Base-by-base conservation (phyloP, 2,329 filamentous ascomycete genomes). In the Trichoderma breve region DNA sequence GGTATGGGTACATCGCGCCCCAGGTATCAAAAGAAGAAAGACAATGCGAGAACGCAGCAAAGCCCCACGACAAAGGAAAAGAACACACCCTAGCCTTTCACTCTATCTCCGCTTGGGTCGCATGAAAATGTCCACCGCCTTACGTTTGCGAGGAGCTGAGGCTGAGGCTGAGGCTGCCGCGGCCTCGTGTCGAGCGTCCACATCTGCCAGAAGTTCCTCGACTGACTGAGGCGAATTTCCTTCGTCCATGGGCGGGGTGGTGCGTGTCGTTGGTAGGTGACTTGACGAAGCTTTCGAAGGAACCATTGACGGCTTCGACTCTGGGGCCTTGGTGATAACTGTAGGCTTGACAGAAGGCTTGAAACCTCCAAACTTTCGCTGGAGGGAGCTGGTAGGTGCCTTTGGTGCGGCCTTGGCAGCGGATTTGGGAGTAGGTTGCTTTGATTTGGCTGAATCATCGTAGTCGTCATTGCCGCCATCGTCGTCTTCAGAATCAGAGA, bases 41-140 rank as follows among this genome's bases (percentile, higher is more conserved):
- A 47, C 60, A 28, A 28, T 24, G 24, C 8, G 15, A 28, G n/a
- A 47, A 32, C 26, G 32, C 62, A 62, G 39, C 21, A 18, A 68
- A 21, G 4, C 32, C 24, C 66, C 62, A 66, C 71, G 66, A 67
- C 32, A 65, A 64, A 64, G 3, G 60, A 70, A 18, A 32, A 64
- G 2, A 61, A 70, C 14, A 32, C 53, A 71, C 34, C 28, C 14
- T 14, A 6, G 28, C 15, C 26, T 53, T 71, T 71, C 9, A 63
- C 47, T 39, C 36, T 28, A 65, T 58, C 76, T 76, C 76, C 83
- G 86, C 77, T 85, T 85, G 6, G 81, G 83, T 58, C 80, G 81
- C 84, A 87, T 86, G 73, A 88, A 88, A n/a, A 87, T 80, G 73
- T 84, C 83, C 5, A 84, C 83, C 0, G 80, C 77, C 75, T 86